phyloP scores from a whole-genome alignment of 768 basidiomycete genomes.

The Lentinula boryana region DNA sequence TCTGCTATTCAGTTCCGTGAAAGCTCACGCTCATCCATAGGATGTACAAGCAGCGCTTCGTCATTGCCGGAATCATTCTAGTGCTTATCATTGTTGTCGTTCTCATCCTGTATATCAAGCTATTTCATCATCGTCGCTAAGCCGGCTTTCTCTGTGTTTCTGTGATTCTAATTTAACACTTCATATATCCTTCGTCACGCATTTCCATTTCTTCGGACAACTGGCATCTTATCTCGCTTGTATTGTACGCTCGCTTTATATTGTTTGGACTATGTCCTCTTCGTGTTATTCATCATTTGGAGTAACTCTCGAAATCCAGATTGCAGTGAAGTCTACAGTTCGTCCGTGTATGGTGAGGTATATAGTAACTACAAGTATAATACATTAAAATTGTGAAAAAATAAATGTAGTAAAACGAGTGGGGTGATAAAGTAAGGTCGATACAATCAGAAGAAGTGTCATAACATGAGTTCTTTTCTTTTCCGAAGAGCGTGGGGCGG shows the following conservation, averaged over 20 bases:
- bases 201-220: neutral
- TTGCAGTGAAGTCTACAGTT: too few species aligned
- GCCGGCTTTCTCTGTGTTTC: neutral
- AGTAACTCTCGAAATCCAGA: neutral
- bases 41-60: constrained; percentile 86
- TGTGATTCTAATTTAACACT: neutral
- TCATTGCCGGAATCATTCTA: constrained; percentile 70
- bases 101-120: constrained; percentile 68
- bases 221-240: neutral
- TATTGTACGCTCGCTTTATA: neutral
- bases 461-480: neutral
- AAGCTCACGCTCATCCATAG: constrained; percentile 30
- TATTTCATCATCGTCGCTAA: constrained; percentile 12
- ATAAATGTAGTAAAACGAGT: neutral
- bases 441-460: neutral
- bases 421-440: neutral
- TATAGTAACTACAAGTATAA: neutral
- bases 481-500: neutral
- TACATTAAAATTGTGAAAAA: neutral
- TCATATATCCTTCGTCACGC: neutral
- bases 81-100: constrained; percentile 73
- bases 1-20: neutral
- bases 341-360: too few species aligned
- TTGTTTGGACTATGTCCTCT: neutral
- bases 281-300: neutral